Evolutionary conservation across 1,284 basidiomycete genomes (phyloP).

Genomic region (Ceraceosorus bombacis): DNA sequence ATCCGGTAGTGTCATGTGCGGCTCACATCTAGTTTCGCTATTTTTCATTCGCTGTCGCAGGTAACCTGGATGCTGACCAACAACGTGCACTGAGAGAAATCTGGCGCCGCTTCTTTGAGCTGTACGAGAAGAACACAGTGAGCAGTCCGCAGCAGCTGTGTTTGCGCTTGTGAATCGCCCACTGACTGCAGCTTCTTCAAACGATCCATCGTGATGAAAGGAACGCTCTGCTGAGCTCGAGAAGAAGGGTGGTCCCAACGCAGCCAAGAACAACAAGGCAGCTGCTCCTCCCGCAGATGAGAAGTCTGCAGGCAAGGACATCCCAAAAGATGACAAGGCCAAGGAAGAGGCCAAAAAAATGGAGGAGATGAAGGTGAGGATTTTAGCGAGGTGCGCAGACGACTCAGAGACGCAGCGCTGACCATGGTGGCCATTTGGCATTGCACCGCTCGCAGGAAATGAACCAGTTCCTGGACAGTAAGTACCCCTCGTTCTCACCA

Average conservation of each 20-base stretch:
- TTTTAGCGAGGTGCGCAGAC: too few species aligned
- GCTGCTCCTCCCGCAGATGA: conserved; percentile 17
- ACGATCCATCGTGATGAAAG: not conserved
- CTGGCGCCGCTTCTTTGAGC: conserved; percentile 34
- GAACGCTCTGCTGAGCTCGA: conserved; percentile 38
- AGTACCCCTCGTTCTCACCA: not conserved
- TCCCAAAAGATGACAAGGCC: conserved; percentile 43
- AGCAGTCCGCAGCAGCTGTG: not conserved
- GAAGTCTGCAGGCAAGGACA: conserved; percentile 36
- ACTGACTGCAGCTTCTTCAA: not conserved
- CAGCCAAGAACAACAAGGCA: conserved; percentile 14
- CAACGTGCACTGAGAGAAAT: conserved; percentile 35
- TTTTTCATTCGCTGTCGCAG: conserved; percentile 12
- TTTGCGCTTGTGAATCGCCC: not conserved
- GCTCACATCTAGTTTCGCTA: not conserved
- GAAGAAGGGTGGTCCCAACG: conserved; percentile 25
- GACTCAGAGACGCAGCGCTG: too few species aligned
- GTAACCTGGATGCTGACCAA: conserved; percentile 39
- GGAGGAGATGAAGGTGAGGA: conserved; percentile 26
- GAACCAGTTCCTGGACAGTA: conserved; percentile 38
- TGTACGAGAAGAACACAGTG: conserved; percentile 35
- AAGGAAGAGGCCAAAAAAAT: conserved; percentile 43
- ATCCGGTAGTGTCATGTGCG: not conserved
- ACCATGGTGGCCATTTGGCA: not conserved
- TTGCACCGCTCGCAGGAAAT: conserved; percentile 14